phyloP scores from a whole-genome alignment of 2,329 filamentous ascomycete species.

The Lecanosticta acicola region DNA sequence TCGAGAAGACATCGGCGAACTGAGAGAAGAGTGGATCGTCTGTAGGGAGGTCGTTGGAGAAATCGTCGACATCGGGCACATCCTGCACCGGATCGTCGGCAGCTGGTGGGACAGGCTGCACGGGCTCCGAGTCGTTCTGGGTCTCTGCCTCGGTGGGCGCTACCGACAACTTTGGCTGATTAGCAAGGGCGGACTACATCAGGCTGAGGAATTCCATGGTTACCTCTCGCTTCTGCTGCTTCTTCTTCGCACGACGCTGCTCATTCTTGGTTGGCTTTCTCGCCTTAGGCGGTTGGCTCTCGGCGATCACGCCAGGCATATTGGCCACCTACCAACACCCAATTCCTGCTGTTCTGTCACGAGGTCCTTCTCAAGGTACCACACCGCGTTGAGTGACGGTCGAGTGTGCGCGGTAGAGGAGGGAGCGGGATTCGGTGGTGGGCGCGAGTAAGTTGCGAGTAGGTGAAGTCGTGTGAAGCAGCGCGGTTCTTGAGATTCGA shows the following conservation, averaged over 20 bases:
- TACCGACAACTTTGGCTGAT: constrained; percentile 4
- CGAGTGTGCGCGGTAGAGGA: not conserved
- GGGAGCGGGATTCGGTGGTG: not conserved
- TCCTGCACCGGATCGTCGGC: constrained; percentile 26
- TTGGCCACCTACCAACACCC: constrained; percentile 21
- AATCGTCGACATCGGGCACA: constrained; percentile 18
- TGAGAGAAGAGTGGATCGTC: constrained; percentile 71
- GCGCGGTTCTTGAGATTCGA: not conserved
- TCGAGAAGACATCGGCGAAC: constrained; percentile 76
- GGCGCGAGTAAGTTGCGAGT: not conserved
- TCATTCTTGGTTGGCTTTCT: constrained; percentile 88
- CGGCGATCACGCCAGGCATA: constrained; percentile 34
- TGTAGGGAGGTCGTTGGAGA: constrained; percentile 22
- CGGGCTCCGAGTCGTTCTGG: constrained; percentile 23
- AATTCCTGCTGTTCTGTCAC: not conserved
- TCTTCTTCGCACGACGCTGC: constrained; percentile 87
- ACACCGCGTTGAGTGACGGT: not conserved
- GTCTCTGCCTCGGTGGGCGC: constrained; percentile 24
- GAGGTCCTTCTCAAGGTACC: not conserved
- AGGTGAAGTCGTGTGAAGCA: not conserved
- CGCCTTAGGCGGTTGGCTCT: constrained; percentile 28
- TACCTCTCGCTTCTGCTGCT: constrained; percentile 69
- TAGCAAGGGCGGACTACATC: not conserved
- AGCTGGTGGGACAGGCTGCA: constrained; percentile 24
- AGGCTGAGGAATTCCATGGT: not conserved